Evolutionary conservation across 2,329 filamentous ascomycete genomes (phyloP).

Genomic region (Lachnellula suecica): DNA sequence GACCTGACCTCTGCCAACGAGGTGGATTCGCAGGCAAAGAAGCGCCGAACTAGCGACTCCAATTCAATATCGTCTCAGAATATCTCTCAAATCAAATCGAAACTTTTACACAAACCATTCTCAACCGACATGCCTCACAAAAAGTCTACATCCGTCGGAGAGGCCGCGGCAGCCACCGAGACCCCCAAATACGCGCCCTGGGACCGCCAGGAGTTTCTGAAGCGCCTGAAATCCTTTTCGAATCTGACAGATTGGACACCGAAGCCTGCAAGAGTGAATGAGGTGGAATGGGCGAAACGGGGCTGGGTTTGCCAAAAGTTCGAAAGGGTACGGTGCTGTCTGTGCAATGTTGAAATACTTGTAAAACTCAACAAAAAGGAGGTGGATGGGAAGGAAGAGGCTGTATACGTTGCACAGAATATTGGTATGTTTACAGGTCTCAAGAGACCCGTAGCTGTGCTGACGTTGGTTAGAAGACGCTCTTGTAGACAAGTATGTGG

Average conservation of each 20-base stretch:
- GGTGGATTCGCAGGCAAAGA: slow-evolving; percentile 26
- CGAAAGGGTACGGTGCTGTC: slow-evolving; percentile 81
- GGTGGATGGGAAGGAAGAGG: slow-evolving; percentile 54
- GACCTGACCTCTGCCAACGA: slow-evolving; percentile 26
- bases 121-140: slow-evolving; percentile 21
- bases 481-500: slow-evolving; percentile 73
- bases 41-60: slow-evolving; percentile 27
- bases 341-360: slow-evolving; percentile 81
- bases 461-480: slow-evolving; percentile 50
- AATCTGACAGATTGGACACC: slow-evolving; percentile 92
- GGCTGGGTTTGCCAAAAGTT: slow-evolving; percentile 86
- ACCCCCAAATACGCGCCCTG: slow-evolving; percentile 78
- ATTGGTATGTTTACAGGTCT: slow-evolving; percentile 45
- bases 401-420: slow-evolving; percentile 56
- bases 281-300: slow-evolving; percentile 91
- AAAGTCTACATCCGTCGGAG: slow-evolving; percentile 24
- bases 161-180: slow-evolving; percentile 21
- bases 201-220: slow-evolving; percentile 80
- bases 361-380: slow-evolving; percentile 71
- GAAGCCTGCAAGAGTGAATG: slow-evolving; percentile 81
- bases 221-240: slow-evolving; percentile 81
- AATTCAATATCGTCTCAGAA: slow-evolving; percentile 9
- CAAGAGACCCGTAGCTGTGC: slow-evolving; percentile 18
- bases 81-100: not conserved
- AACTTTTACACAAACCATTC: slow-evolving; percentile 4